Base-by-base conservation (phyloP, 177 flowering plant species). In the Vitis hybrid region DNA sequence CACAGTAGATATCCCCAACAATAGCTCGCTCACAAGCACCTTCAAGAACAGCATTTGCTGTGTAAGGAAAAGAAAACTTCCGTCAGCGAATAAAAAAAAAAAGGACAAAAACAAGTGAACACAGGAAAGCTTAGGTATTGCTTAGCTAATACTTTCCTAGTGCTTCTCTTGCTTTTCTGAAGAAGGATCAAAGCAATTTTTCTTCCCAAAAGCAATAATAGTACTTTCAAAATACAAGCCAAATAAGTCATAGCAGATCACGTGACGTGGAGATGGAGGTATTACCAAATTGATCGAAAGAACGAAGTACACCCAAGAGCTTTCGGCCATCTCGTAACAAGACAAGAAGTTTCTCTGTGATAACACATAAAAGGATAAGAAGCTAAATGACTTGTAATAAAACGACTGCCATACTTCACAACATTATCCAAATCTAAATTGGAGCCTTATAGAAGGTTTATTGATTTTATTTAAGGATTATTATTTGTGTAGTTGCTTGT, bases 41-140 rank as follows among this genome's bases (percentile, higher is more conserved):
- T 79, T 91, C 93, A 55, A 91, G 90, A 72, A 91, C 94, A 24
- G 83, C 97, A 85, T 91, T 91, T 55, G 97, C 97, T 91, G 84
- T n/a, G 18, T 13, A 72, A 4, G 52, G 52, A 30, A 56, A 62
- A 69, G 32, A 18, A 18, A 66, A 5, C 6, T 21, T 27, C 27
- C 16, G 71, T 67, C n/a, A 68, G 68, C 15, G 1, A 27, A 52
- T n/a, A 54, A 11, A 30, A 54, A 11, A 30, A 27, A 15, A 48
- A 64, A 57, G 8, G 0, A 15, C 14, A 9, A 27, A 27, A 54
- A 60, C 60, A 61, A 14, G 5, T 6, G 19, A n/a, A 49, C 30
- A 19, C 57, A 30, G 18, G 15, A 18, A 10, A 60, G 9, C 5
- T 12, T 6, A 63, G 19, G 15, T 35, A 18, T 27, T 21, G 9